Base-by-base conservation (phyloP, 2,329 filamentous ascomycete genomes). In the Trichoderma sp. region DNA sequence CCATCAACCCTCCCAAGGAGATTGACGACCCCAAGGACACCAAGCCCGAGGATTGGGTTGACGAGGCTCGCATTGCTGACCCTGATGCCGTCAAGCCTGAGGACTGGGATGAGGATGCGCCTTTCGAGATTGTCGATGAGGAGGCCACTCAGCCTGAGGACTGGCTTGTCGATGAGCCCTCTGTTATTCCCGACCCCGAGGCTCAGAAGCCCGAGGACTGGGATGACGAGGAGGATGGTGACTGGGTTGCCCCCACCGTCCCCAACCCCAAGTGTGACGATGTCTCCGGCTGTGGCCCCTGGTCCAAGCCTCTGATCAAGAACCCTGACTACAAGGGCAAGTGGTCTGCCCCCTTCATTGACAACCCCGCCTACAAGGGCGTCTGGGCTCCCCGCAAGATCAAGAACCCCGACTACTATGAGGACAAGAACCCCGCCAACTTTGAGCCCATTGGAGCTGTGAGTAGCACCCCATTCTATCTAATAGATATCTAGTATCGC, bases 241-340 rank as follows among this genome's bases (percentile, higher is more conserved):
- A 99, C 87, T 99, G 95, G 94, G 83, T 97, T 76, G 85, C 95
- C 67, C 96, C 95, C 72, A 94, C 91, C 70, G 90, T 99, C 70
- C 89, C 94, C 81, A 98, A 99, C 90, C 93, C 95, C 83, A 97
- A 97, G 90, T 98, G 96, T 81, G 90, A 91, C 75, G 95, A 98
- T 72, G 93, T 87, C 76, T 95, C 95, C 85, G 96, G 96, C 80
- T 98, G 96, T 83, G 96, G 96, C 79, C 90, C 92, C 79, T 99
- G 96, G 96, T 88, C 91, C 78, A 90, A 93, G 85, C 96, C 96
- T 76, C 90, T 93, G 90, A 97, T 91, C 86, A 93, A 92, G 87
- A 98, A 98, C 90, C 93, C 94, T 75, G 92, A 88, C 75, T 98
- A 97, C 91, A 98, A 98, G 93, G 96, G 96, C 91, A 97, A 97